Base-by-base conservation (phyloP, 495 filamentous ascomycete genomes). In the Neurospora discreta region DNA sequence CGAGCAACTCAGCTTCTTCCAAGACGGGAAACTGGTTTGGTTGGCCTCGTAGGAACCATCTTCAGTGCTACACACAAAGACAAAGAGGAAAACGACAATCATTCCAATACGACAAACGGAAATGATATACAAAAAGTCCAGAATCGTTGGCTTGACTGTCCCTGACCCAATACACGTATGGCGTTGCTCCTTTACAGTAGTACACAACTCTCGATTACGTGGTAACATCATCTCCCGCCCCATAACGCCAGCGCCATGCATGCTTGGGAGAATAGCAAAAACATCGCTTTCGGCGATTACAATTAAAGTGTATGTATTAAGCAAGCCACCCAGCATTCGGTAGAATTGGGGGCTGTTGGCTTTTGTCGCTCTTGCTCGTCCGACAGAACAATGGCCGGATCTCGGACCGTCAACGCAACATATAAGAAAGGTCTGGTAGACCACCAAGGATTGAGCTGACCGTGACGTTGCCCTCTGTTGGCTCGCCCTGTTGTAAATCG, bases 401-500 rank as follows among this genome's bases (percentile, higher is more conserved):
- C 52, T 1, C 26, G 15, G 52, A 3, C 52, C 52, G 5, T 65
- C 68, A 83, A 44, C 80, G 79, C 18, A 88, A 71, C 86, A 88
- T 88, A 72, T 87, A 88, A 13, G 85, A 85, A 7, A 88, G 73
- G 74, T 88, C 82, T 3, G 86, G 85, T 39, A 88, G 73, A 39
- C 78, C 78, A 65, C 77, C 76, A 23, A 87, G 73, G 39, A 87
- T 77, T 41, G 65, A 75, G 30, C 76, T 75, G 42, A 81, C 80
- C 23, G 82, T 79, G 3, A 71, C 71, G 39, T 83, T 80, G 23
- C 82, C 78, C 39, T 79, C 74, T 65, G 26, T 7, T 15, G 26
- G 52, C 52, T 30, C 13, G 8, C 26, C 3, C 30, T 65, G 52
- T 65, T 60, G 13, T 33, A 1, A 15, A 33, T 33, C 6, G 52